phyloP scores from a whole-genome alignment of 768 basidiomycete species.

The Clavaria fumosa region DNA sequence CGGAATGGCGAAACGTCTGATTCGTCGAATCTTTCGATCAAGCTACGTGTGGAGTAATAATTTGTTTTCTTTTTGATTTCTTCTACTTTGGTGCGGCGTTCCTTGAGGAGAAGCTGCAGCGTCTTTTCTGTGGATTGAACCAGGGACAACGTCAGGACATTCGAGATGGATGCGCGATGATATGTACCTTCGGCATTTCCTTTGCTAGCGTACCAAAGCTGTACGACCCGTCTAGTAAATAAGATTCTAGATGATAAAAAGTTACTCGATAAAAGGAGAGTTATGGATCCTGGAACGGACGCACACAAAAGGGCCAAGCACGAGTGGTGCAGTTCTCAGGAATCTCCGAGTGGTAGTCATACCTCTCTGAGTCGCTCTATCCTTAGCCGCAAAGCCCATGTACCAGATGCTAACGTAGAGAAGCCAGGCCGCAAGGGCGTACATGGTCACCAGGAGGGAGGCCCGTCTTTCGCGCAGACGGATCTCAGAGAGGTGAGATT shows the following conservation, averaged over 20 bases:
- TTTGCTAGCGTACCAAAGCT: conserved; percentile 70
- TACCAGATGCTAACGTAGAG: conserved; percentile 67
- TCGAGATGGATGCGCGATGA: background rate
- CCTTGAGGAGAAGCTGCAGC: conserved; percentile 53
- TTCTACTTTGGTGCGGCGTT: conserved; percentile 76
- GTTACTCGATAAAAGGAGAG: conserved; percentile 1
- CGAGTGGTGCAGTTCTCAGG: conserved; percentile 49
- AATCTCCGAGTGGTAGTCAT: no score
- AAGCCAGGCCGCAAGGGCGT: conserved; percentile 61
- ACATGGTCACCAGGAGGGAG: conserved; percentile 62
- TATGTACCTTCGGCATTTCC: conserved; percentile 64
- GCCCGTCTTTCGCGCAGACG: conserved; percentile 72
- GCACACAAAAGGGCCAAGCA: conserved; percentile 67
- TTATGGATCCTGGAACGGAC: conserved; percentile 17
- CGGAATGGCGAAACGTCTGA: conserved; percentile 28
- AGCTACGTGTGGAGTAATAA: conserved; percentile 80
- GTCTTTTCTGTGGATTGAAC: conserved; percentile 46
- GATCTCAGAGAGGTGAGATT: conserved; percentile 64
- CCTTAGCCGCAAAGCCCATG: conserved; percentile 36
- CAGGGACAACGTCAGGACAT: background rate
- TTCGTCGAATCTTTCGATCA: conserved; percentile 85
- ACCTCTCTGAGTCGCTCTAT: no score
- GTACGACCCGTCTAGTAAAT: conserved; percentile 66
- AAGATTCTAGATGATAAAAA: conserved; percentile 34
- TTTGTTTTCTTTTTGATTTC: conserved; percentile 98